Base-by-base conservation (phyloP, 2,329 filamentous ascomycete genomes). In the Sclerotinia subarctica region DNA sequence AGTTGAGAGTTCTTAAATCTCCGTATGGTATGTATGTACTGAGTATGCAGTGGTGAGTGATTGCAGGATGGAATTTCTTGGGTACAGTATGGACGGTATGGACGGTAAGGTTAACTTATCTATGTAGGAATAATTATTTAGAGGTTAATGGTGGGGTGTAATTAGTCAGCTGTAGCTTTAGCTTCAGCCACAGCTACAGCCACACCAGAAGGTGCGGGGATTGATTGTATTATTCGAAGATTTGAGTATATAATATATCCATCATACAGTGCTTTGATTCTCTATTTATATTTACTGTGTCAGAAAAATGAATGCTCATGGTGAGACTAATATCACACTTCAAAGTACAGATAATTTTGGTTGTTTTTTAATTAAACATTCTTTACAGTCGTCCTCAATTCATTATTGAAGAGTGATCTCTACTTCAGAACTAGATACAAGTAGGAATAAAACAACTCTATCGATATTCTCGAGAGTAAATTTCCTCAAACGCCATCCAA, bases 381-480 rank as follows among this genome's bases (percentile, higher is more conserved):
- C 32, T 15, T 24, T 10, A 38, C 2, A 3, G 11, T 2, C 35
- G n/a, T n/a, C 21, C 32, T 3, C 13, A 42, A 42, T 42, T 42
- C 26, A 21, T n/a, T 42, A 7, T 19, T 24, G 13, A 24, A 38
- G 10, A 57, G 13, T 13, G 1, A 11, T 58, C 54, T 13, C 54
- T 19, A 21, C 24, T 26, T 47, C 8, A 19, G 15, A 42, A 60
- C 24, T 53, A 64, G 19, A 56, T 64, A 64, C 62, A 54, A 13
- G 29, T 11, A 44, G 19, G 46, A 42, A 63, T 35, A 62, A 57
- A 56, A 66, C 66, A 53, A 70, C 72, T 74, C 72, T 47, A 73
- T 74, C 72, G 72, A 73, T 51, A 67, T 70, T 67, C 59, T 71
- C 72, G 72, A 73, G 72, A 72, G 72, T 70, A 44, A 24, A 32